Base-by-base conservation (phyloP, 345 rosid genomes). In the Hypericum androsaemum region DNA sequence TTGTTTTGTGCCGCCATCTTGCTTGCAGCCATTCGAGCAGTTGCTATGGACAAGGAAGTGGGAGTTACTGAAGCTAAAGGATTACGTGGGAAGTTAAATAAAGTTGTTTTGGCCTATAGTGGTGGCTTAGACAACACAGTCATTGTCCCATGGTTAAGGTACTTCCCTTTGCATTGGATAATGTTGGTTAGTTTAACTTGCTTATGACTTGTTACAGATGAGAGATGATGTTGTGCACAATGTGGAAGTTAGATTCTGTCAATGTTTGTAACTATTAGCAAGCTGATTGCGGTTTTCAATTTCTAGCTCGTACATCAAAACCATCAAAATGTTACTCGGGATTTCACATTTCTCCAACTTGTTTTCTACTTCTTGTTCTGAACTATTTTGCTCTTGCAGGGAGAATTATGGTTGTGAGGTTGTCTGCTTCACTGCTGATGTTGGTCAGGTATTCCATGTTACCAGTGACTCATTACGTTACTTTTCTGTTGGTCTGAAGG, bases 341-440 rank as follows among this genome's bases (percentile, higher is more conserved):
- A n/a, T n/a, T n/a, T n/a, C n/a, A n/a, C n/a, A n/a, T n/a, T n/a
- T n/a, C n/a, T n/a, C n/a, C n/a, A n/a, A n/a, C n/a, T n/a, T n/a
- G n/a, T n/a, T n/a, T n/a, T n/a, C n/a, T n/a, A n/a, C n/a, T 44
- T 13, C n/a, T 7, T 44, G 10, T 44, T 14, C 16, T 44, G 48
- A 17, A 44, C 7, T 14, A 44, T 12, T 32, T 42, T 43, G 7
- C 35, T 48, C 38, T 54, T 68, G 16, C 68, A 92, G 96, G 74
- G 96, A 88, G 74, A 92, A 85, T 53, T 92, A 92, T 68, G 94
- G 94, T n/a, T 92, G 97, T 57, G 97, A 92, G 73, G 98, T 92
- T 72, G 98, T 92, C 56, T 92, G 98, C 78, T 92, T 92, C 75
- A 92, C 98, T 6, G 97, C 95, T 0, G 97, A 92, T 63, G 98